Percentiles rank a stretch among this genome's conserved stretches.
Evolutionary conservation across 768 basidiomycete genomes (phyloP).

Genomic region (Dentipellis sp.): DNA sequence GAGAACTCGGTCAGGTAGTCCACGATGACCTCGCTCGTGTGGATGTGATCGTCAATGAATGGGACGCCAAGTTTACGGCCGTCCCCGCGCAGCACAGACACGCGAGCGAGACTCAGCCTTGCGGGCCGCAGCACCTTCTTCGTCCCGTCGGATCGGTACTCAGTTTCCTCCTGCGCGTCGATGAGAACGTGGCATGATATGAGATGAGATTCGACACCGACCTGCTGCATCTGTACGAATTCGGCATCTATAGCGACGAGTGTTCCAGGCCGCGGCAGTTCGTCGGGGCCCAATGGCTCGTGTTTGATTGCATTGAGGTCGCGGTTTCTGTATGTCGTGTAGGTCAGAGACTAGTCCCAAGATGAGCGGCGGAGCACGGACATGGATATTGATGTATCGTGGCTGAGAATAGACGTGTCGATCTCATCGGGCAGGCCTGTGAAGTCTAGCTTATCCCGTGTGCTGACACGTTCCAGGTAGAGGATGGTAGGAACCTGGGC

Average conservation of each 20-base stretch:
- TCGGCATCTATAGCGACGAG: slow-evolving; percentile 95
- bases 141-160: slow-evolving; percentile 90
- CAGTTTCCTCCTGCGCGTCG: slow-evolving; percentile 73
- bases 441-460: slow-evolving; percentile 49
- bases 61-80: slow-evolving; percentile 75
- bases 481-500: slow-evolving; percentile 76
- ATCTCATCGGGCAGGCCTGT: slow-evolving; percentile 51
- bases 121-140: slow-evolving; percentile 90
- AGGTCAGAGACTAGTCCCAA: too few relatives aligned
- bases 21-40: slow-evolving; percentile 90
- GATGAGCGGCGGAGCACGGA: slow-evolving; percentile 25
- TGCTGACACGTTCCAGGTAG: slow-evolving; percentile 76
- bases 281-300: slow-evolving; percentile 56
- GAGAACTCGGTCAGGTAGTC: slow-evolving; percentile 98
- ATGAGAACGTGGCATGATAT: too few relatives aligned
- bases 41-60: slow-evolving; percentile 97
- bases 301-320: slow-evolving; percentile 70
- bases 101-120: slow-evolving; percentile 85
- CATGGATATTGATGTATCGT: slow-evolving; percentile 86
- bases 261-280: slow-evolving; percentile 80
- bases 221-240: slow-evolving; percentile 95
- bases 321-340: slow-evolving; percentile 47
- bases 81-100: slow-evolving; percentile 86
- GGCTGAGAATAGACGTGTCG: slow-evolving; percentile 68
- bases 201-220: slow-evolving; percentile 16